A percentile compares a stretch with the other conserved stretches of the same genome.
These are phyloP conservation scores for Penicillium steckii DNA, from an alignment of 495 filamentous ascomycete species.

Conservation along the genomic window DNA sequence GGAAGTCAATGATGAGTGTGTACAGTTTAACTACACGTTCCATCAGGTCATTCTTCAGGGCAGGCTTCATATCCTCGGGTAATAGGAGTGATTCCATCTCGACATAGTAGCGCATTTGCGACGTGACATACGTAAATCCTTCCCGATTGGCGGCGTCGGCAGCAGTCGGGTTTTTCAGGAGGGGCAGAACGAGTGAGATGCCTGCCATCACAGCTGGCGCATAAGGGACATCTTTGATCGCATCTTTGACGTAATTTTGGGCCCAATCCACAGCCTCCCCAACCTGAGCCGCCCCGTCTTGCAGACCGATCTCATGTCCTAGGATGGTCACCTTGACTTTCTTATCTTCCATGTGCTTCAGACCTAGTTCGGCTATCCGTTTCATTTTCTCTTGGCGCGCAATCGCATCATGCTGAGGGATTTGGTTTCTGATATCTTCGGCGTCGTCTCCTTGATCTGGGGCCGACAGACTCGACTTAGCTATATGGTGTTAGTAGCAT, in stretches of 20 bases:
- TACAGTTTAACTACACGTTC: conserved; percentile 3
- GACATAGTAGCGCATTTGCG: conserved; percentile 7
- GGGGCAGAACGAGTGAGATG: conserved; percentile 1
- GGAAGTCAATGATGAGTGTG: conserved; percentile 7
- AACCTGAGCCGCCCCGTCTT: not conserved
- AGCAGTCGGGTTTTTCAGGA: conserved; percentile 1
- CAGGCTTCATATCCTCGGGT: not conserved
- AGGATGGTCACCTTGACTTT: conserved; percentile 3
- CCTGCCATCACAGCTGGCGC: conserved; percentile 9
- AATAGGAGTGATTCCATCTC: conserved; percentile 4
- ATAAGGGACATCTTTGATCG: conserved; percentile 9
- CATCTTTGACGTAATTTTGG: conserved; percentile 1
- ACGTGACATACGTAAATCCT: conserved; percentile 8
- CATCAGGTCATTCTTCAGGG: not conserved
- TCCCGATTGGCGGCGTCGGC: conserved; percentile 1
- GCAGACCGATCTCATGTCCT: conserved; percentile 4
- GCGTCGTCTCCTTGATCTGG: not conserved
- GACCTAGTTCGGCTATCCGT: not conserved
- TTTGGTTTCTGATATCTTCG: not conserved
- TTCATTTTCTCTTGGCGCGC: conserved; percentile 1
- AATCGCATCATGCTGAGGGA: conserved; percentile 1
- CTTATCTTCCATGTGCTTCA: conserved; percentile 4
- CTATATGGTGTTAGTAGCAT: too few relatives aligned
- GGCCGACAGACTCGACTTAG: too few relatives aligned
- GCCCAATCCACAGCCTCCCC: conserved; percentile 6